Percentiles rank a stretch among this genome's conserved stretches.
Evolutionary conservation across 2,329 filamentous ascomycete species (phyloP).

Genomic region (Talaromyces sp.): DNA sequence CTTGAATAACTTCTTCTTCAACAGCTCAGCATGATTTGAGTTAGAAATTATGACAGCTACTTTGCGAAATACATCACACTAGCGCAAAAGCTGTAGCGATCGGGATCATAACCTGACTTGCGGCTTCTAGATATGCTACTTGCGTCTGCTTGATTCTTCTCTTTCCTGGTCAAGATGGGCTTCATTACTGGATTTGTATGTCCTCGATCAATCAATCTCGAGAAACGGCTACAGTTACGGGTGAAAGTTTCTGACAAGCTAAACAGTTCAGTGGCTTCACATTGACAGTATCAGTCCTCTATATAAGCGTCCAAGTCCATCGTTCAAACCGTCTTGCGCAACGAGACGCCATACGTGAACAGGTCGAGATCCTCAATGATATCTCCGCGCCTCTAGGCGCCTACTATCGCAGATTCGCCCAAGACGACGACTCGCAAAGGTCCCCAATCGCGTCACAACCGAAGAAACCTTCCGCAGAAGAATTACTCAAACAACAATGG

Average conservation of each 20-base stretch:
- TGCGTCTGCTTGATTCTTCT: not conserved
- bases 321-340: conserved; percentile 58
- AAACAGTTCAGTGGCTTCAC: conserved; percentile 67
- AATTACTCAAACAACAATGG: conserved; percentile 71
- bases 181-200: conserved; percentile 70
- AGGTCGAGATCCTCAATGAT: conserved; percentile 39
- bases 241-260: not conserved
- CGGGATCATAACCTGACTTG: not conserved
- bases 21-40: not conserved
- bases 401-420: conserved; percentile 29
- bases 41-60: not conserved
- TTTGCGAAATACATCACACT: not conserved
- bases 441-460: conserved; percentile 3
- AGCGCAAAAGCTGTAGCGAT: not conserved
- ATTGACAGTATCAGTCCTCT: conserved; percentile 67
- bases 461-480: conserved; percentile 53
- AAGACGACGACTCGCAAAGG: conserved; percentile 12
- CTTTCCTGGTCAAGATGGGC: conserved; percentile 51
- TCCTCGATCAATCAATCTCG: conserved; percentile 19
- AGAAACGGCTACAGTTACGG: not conserved
- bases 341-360: conserved; percentile 40
- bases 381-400: conserved; percentile 33
- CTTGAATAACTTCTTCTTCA: too few species aligned
- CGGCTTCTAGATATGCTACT: too few species aligned
- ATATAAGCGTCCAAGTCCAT: conserved; percentile 66